phyloP scores from a whole-genome alignment of 2,329 filamentous ascomycete genomes.

The Aspergillus puulaauensis region DNA sequence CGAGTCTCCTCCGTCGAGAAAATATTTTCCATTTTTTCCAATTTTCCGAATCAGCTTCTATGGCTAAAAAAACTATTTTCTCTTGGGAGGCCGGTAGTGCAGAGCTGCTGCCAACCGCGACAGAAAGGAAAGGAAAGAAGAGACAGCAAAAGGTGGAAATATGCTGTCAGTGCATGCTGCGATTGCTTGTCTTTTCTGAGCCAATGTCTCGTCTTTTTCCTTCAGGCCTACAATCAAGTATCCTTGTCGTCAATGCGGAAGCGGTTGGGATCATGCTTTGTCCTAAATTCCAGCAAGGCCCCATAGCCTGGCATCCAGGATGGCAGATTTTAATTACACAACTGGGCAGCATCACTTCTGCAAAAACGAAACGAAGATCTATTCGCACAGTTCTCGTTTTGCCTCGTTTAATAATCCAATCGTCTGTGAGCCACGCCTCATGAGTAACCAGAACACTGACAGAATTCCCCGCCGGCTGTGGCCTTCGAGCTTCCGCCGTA shows the following conservation, averaged over 20 bases:
- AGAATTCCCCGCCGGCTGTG: slow-evolving; percentile 5
- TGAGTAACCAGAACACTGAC: slow-evolving; percentile 1
- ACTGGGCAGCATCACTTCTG: neutral
- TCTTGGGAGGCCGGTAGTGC: neutral
- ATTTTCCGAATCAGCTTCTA: neutral
- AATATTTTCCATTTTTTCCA: neutral
- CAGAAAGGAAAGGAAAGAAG: neutral
- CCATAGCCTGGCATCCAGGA: neutral
- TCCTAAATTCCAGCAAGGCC: slow-evolving; percentile 4
- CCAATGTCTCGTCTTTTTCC: neutral
- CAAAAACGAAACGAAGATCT: too few species aligned
- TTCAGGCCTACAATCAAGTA: neutral
- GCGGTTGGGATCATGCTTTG: slow-evolving; percentile 5
- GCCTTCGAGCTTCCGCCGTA: neutral
- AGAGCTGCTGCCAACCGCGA: slow-evolving; percentile 8
- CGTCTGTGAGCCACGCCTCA: neutral
- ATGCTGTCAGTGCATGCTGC: neutral
- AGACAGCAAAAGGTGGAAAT: neutral
- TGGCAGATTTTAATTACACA: slow-evolving; percentile 2
- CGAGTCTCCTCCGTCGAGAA: neutral
- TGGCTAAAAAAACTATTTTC: neutral
- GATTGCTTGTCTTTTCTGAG: neutral
- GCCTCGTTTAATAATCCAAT: neutral
- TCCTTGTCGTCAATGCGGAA: slow-evolving; percentile 9
- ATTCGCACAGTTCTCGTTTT: neutral